These are phyloP conservation scores for Prunus yedoensis DNA, from an alignment of 331 rosid species.

Conservation along the genomic window DNA sequence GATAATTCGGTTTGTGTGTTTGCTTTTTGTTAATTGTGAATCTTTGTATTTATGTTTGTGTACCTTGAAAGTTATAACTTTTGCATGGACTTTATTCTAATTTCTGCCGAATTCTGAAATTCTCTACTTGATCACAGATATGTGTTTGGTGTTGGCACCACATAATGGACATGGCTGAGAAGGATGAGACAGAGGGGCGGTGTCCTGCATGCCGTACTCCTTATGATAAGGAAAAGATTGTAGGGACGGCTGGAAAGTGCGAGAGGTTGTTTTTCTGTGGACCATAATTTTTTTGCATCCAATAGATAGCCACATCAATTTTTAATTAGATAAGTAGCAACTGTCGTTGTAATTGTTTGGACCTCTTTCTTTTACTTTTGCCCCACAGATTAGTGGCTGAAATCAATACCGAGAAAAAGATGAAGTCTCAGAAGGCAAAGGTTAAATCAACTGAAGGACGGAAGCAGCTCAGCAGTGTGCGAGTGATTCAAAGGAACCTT, in stretches of 20 bases:
- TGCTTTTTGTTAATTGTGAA: not conserved
- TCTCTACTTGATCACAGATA: conserved; percentile 44
- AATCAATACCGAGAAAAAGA: conserved; percentile 65
- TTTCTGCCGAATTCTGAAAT: not conserved
- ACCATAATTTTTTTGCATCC: conserved; percentile 17
- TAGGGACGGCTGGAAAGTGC: conserved; percentile 86
- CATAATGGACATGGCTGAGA: conserved; percentile 93
- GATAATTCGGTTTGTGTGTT: not conserved
- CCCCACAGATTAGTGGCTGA: conserved; percentile 68
- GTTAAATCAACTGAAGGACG: conserved; percentile 84
- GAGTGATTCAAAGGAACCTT: conserved; percentile 97
- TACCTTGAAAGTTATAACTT: not conserved
- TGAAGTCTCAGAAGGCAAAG: conserved; percentile 77
- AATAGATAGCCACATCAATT: not conserved
- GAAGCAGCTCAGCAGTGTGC: conserved; percentile 93
- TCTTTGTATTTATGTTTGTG: not conserved
- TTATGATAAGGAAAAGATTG: conserved; percentile 97
- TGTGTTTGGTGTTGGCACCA: conserved; percentile 99
- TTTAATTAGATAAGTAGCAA: not conserved
- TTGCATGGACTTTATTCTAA: not conserved
- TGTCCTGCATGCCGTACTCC: conserved; percentile 96
- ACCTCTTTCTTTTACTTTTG: not conserved
- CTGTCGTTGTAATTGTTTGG: not conserved
- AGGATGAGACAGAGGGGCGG: conserved; percentile 94
- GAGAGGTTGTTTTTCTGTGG: conserved; percentile 59